Conservation (phyloP, 116 monocot genomes). For the Trichopus zeylanicus region DNA sequence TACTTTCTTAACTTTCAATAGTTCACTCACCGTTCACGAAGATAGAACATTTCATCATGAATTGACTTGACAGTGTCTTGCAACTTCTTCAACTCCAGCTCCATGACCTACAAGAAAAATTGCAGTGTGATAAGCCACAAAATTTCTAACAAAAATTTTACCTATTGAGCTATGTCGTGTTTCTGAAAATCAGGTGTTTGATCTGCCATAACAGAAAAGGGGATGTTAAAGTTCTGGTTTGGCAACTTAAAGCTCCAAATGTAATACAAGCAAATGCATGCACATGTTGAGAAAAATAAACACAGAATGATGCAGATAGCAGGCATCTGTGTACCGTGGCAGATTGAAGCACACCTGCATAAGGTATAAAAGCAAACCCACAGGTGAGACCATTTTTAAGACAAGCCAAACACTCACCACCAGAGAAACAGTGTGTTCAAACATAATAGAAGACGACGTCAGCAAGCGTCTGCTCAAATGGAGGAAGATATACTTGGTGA, state of each 20-base stretch:
- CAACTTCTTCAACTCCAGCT: constrained; percentile 89
- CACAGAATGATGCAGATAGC: not conserved
- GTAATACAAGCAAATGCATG: not conserved
- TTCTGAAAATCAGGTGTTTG: no score
- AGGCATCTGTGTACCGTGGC: not conserved
- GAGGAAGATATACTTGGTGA: not conserved
- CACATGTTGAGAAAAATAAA: not conserved
- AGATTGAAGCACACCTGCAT: not conserved
- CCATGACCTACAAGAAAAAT: constrained; percentile 70
- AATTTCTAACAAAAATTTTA: no score
- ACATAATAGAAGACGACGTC: not conserved
- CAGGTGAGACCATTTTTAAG: not conserved
- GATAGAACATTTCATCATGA: constrained; percentile 97
- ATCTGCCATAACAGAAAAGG: no score
- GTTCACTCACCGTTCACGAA: constrained; percentile 72
- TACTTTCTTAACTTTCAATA: no score
- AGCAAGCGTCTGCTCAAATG: not conserved
- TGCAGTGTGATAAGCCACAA: not conserved
- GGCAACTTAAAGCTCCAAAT: no score
- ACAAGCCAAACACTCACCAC: not conserved
- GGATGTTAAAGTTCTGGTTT: no score
- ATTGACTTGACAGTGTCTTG: constrained; percentile 76
- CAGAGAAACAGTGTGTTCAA: not conserved
- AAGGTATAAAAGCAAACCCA: not conserved
- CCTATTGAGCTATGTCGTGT: no score